Evolutionary conservation across 2,329 filamentous ascomycete genomes (phyloP).

Genomic region (Chaetothyriales sp.): DNA sequence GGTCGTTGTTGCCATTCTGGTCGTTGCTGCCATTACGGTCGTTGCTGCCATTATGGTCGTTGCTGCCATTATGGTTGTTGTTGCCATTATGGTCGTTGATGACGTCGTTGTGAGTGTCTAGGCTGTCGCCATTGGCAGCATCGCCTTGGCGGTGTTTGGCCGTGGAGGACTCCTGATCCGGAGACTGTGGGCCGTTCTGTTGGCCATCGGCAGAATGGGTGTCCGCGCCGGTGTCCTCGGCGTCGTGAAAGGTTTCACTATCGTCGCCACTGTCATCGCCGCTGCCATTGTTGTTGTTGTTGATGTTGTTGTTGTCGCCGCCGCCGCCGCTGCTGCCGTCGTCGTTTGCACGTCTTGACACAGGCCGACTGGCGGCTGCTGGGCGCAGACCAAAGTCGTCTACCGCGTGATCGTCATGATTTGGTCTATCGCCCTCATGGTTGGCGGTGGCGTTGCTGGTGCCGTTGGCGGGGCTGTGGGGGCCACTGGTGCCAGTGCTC

Average conservation of each 20-base stretch:
- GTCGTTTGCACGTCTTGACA: conserved; percentile 3
- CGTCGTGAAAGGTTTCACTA: conserved; percentile 26
- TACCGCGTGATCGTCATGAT: conserved; percentile 29
- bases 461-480: neutral
- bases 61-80: conserved; percentile 15
- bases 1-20: neutral
- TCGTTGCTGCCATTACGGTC: neutral
- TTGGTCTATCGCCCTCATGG: neutral
- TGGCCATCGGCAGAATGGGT: conserved; percentile 8
- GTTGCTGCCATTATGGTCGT: too few species aligned
- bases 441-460: neutral
- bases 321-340: conserved; percentile 10
- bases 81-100: conserved; percentile 15
- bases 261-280: conserved; percentile 28
- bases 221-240: conserved; percentile 16
- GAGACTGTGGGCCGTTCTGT: neutral
- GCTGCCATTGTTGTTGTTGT: neutral
- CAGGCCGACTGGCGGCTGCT: conserved; percentile 19
- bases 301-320: neutral
- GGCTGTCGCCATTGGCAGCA: neutral
- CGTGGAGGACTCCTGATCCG: neutral
- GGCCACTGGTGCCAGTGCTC: neutral
- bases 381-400: conserved; percentile 63
- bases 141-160: neutral
- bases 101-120: neutral